Conservation (phyloP, 768 basidiomycete species). For the Russula compacta region DNA sequence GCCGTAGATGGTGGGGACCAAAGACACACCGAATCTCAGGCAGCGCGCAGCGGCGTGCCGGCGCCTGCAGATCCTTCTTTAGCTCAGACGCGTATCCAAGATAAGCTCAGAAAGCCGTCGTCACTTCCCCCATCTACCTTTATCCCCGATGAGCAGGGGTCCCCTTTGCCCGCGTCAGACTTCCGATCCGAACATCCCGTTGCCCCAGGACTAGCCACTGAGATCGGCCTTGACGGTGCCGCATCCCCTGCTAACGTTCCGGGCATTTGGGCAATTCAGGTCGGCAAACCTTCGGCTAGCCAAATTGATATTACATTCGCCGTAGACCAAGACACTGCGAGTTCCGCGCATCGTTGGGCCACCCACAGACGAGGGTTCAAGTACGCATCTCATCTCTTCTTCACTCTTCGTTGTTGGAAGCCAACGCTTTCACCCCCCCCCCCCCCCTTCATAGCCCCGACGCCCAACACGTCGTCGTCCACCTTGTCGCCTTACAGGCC, state of each 20-base stretch:
- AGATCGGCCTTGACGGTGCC: not conserved
- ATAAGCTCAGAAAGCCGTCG: not conserved
- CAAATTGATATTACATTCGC: constrained; percentile 4
- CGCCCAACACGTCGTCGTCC: constrained; percentile 10
- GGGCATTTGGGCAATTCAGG: constrained; percentile 14
- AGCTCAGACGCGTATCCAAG: not conserved
- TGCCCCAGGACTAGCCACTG: not conserved
- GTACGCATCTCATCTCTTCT: not conserved
- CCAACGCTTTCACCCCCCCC: no score
- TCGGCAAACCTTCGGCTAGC: constrained; percentile 10
- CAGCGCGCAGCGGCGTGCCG: not conserved
- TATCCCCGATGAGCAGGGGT: not conserved
- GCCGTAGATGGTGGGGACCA: not conserved
- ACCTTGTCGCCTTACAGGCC: constrained; percentile 8
- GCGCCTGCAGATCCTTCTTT: not conserved
- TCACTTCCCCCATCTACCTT: not conserved
- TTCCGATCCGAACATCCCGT: not conserved
- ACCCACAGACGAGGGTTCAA: constrained; percentile 5
- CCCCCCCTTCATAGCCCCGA: constrained; percentile 3
- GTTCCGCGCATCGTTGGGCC: constrained; percentile 11
- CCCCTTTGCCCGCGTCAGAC: not conserved
- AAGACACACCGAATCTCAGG: not conserved
- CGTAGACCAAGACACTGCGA: constrained; percentile 11
- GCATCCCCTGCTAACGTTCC: not conserved
- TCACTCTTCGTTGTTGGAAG: not conserved